phyloP scores from a whole-genome alignment of 768 basidiomycete species.

The Lentinus tigrinus region DNA sequence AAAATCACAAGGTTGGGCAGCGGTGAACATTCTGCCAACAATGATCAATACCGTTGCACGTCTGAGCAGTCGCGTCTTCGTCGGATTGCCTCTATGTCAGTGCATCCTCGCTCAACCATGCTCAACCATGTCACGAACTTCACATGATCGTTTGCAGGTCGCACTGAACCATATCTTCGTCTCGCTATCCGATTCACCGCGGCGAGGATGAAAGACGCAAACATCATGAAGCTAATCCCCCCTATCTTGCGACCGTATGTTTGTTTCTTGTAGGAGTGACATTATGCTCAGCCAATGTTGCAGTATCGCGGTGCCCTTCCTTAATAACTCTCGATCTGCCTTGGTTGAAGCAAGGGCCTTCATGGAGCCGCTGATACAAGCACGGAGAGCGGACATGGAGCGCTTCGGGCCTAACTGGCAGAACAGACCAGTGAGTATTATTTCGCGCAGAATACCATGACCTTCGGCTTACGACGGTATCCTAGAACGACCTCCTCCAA shows the following conservation, averaged over 20 bases:
- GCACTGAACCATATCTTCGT: slow-evolving; percentile 20
- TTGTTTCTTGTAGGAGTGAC: neutral
- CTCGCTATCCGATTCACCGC: slow-evolving; percentile 32
- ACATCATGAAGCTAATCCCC: slow-evolving; percentile 32
- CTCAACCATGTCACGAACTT: neutral
- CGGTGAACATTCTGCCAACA: slow-evolving; percentile 15
- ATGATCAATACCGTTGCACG: slow-evolving; percentile 27
- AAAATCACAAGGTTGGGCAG: slow-evolving; percentile 27
- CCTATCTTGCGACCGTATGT: slow-evolving; percentile 30
- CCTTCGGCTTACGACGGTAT: neutral
- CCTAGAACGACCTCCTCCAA: slow-evolving; percentile 18
- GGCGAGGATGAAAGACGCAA: slow-evolving; percentile 25
- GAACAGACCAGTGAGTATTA: slow-evolving; percentile 30
- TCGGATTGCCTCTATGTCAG: slow-evolving; percentile 34
- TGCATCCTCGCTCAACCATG: neutral
- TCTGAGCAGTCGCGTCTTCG: slow-evolving; percentile 32
- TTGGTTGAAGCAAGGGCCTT: slow-evolving; percentile 9
- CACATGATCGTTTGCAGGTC: neutral
- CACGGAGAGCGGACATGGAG: slow-evolving; percentile 22
- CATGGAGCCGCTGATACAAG: slow-evolving; percentile 30
- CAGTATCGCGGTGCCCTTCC: slow-evolving; percentile 20
- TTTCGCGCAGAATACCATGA: no score
- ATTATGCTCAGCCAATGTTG: neutral
- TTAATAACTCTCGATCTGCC: slow-evolving; percentile 5
- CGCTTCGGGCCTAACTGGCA: slow-evolving; percentile 27